Conservation (phyloP, 345 rosid genomes). For the Crucihimalaya himalaica region DNA sequence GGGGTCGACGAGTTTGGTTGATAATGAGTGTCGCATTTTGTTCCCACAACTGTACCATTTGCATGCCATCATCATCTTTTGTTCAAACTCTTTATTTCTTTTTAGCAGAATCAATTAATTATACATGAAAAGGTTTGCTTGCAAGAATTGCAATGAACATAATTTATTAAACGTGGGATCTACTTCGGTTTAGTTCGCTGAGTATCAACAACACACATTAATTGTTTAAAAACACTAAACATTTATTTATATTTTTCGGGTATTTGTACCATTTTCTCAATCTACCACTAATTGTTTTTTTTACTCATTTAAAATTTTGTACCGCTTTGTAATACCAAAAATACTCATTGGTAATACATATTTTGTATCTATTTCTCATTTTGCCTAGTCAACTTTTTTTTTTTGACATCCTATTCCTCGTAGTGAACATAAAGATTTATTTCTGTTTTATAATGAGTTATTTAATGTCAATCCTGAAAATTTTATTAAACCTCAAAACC, state of each 20-base stretch:
- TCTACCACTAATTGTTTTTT: too few relatives aligned
- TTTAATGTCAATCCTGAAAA: neutral
- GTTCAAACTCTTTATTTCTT: constrained; percentile 23
- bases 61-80: constrained; percentile 42
- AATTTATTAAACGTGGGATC: constrained; percentile 33
- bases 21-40: constrained; percentile 44
- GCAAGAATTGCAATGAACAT: constrained; percentile 26
- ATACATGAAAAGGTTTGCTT: constrained; percentile 27
- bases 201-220: constrained; percentile 15
- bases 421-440: neutral
- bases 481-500: neutral
- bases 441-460: neutral
- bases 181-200: constrained; percentile 32
- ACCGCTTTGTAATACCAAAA: too few relatives aligned
- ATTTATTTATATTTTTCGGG: too few relatives aligned
- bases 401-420: neutral
- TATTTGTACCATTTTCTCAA: too few relatives aligned
- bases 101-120: constrained; percentile 14
- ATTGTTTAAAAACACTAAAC: too few relatives aligned
- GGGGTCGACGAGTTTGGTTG: constrained; percentile 41
- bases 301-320: too few relatives aligned
- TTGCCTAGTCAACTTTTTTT: neutral
- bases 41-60: constrained; percentile 43
- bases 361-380: neutral
- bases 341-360: too few relatives aligned